Percentiles rank a stretch among this genome's conserved stretches.
phyloP scores from a whole-genome alignment of 1,284 basidiomycete genomes.

The Filobasidium uniguttulatum region DNA sequence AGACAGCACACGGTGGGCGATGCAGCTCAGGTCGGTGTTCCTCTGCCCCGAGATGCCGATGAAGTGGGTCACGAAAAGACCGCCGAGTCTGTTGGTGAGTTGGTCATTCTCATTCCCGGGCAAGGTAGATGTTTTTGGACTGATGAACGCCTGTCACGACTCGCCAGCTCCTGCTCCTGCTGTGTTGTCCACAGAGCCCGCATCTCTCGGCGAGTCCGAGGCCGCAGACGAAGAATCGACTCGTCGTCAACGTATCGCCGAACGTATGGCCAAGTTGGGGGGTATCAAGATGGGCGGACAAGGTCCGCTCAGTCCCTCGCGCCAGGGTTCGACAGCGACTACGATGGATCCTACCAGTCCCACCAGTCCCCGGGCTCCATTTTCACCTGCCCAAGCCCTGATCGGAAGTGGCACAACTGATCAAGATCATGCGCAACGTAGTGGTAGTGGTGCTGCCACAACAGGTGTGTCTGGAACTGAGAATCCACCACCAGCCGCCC shows the following conservation, averaged over 20 bases:
- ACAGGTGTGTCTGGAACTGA: no score
- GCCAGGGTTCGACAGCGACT: slow-evolving; percentile 1
- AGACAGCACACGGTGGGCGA: not conserved
- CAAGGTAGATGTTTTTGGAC: no score
- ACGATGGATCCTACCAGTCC: not conserved
- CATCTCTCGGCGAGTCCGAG: not conserved
- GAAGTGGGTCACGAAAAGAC: slow-evolving; percentile 3
- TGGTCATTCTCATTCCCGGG: no score
- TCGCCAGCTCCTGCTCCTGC: not conserved
- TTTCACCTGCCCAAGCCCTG: not conserved
- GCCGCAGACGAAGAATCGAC: slow-evolving; percentile 49
- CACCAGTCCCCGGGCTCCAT: not conserved
- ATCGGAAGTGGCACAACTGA: not conserved
- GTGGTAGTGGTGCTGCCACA: no score
- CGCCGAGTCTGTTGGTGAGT: no score
- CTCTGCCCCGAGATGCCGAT: not conserved
- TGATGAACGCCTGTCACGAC: no score
- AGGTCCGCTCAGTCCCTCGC: slow-evolving; percentile 13
- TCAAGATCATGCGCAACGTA: no score
- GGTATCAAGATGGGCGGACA: slow-evolving; percentile 62
- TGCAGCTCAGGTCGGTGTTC: not conserved
- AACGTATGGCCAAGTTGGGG: slow-evolving; percentile 75
- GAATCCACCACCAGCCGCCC: not conserved
- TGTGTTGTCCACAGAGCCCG: slow-evolving; percentile 12
- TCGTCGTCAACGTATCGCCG: slow-evolving; percentile 65